Evolutionary conservation across 805 yeast genomes (phyloP), one percentile per base, ranked within the genome.

Genomic region (Starmerella bombicola): DNA sequence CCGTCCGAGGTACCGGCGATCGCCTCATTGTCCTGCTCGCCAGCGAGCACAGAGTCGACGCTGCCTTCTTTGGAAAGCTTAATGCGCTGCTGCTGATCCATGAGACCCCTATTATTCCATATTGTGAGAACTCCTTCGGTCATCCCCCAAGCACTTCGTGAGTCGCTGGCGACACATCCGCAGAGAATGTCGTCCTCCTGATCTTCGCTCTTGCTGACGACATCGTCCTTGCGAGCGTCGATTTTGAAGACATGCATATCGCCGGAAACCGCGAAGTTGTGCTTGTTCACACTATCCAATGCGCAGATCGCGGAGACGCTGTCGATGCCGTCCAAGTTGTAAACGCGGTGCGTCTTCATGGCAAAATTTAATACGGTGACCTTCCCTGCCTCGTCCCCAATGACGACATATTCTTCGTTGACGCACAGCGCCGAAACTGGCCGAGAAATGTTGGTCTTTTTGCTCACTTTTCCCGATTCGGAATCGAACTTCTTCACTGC

Each of bases 171-270:
- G 2, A 77, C 74, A 29, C 81, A 65, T 52, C 83, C 78, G 41
- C 85, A 69, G 32, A 88, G 61, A n/a, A 88, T 62, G 56, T 88
- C 98, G 55, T 88, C 97, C 50, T 80, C 95, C 62, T 88, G 98
- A 56, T 84, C 86, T 47, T 86, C 97, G 28, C 86, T 76, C 30
- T 70, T 69, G 3, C 71, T 61, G 1, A 78, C 58, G 9, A 34
- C 34, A 2, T 76, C 68, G 4, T 80, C 81, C 51, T 79, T 81
- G 35, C 95, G 65, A 3, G 79, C 67, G 58, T 88, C 96, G 53
- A 86, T 68, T 43, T 78, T 78, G 1, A 84, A 70, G 32, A 88
- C 63, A 0, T 86, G 79, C 3, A 94, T 81, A 9, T 88, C 78
- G 1, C 95, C 96, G 21, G 80, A 67, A 0, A 91, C 73, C 19